Base-by-base conservation (phyloP, 2,329 filamentous ascomycete species). In the Aspergillus sp. region DNA sequence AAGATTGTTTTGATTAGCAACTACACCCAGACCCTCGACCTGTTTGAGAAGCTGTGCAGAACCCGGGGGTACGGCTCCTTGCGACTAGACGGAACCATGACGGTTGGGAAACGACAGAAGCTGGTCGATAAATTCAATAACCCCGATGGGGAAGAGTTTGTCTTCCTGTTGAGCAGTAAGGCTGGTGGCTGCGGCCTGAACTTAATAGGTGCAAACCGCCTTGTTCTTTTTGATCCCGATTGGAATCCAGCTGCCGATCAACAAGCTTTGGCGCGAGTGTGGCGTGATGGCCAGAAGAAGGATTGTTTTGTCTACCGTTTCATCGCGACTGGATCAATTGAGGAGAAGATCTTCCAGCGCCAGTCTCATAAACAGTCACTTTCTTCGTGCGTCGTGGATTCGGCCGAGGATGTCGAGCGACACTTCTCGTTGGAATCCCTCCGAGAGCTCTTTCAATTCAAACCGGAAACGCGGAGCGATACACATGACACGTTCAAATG, bases 261-360 rank as follows among this genome's bases (percentile, higher is more conserved):
- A 76, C 95, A 99, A 79, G 95, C 95, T 4, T 85, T 99, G 30
- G 95, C 95, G 38, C 91, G 95, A 81, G 95, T 99, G 19, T 99
- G 95, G 95, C 91, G 95, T 82, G 95, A 99, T 70, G 95, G 95
- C 0, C 95, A 99, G 77, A 98, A 96, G 84, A 99, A 99, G 74
- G 95, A 99, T 72, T 99, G 95, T 72, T 99, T 99, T 70, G 95
- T 99, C 15, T 99, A 99, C 76, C 91, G 95, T n/a, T 99, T 99
- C 79, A 99, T 99, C 70, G 91, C 93, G 0, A 98, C 96, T 0
- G 95, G 95, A 4, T 97, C 93, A 0, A 99, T 99, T 63, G 95
- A 99, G 74, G 95, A 99, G 78, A 99, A 99, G 80, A 97, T 99
- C 68, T 99, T 99, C 80, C 95, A 99, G 77, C 89, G 96, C 9